A percentile compares a stretch with the other conserved stretches of the same genome.
phyloP scores from a whole-genome alignment of 2,329 filamentous ascomycete species.

The Paraphoma chrysanthemicola region DNA sequence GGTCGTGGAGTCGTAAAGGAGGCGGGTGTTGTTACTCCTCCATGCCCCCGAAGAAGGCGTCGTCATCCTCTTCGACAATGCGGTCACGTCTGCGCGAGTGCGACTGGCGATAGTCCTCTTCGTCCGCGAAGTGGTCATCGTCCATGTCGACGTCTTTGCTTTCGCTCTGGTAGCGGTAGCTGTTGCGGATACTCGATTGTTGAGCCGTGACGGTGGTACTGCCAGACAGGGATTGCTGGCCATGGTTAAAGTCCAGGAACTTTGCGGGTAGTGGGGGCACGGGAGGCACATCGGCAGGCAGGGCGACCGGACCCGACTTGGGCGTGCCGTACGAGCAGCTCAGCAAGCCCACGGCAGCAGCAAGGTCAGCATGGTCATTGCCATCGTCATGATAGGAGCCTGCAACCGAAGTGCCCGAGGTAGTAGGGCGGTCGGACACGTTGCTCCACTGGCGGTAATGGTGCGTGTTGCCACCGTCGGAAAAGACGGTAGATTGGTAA shows the following conservation, averaged over 20 bases:
- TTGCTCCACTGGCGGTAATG: constrained; percentile 75
- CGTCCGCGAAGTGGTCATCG: constrained; percentile 67
- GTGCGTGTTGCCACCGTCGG: constrained; percentile 61
- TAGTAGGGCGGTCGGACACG: constrained; percentile 76
- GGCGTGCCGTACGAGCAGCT: constrained; percentile 91
- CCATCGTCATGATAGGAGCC: constrained; percentile 77
- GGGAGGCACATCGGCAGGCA: constrained; percentile 79
- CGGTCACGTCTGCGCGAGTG: constrained; percentile 58
- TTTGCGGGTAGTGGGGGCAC: constrained; percentile 86
- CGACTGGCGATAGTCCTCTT: constrained; percentile 67
- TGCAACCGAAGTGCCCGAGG: constrained; percentile 65
- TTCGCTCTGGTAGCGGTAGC: constrained; percentile 60
- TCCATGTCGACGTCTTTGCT: constrained; percentile 58
- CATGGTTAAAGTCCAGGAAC: constrained; percentile 70
- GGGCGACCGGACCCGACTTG: constrained; percentile 66
- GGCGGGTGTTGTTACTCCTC: constrained; percentile 69
- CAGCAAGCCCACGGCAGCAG: constrained; percentile 86
- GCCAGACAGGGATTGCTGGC: constrained; percentile 59
- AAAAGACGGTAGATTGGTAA: constrained; percentile 76
- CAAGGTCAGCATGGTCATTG: constrained; percentile 75
- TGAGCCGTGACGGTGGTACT: constrained; percentile 61
- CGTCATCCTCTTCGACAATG: constrained; percentile 90
- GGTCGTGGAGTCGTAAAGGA: constrained; percentile 2
- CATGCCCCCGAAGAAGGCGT: constrained; percentile 95
- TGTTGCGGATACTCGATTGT: constrained; percentile 69